Base-by-base conservation (phyloP, 2,329 filamentous ascomycete genomes). In the Blumeriella jaapii region DNA sequence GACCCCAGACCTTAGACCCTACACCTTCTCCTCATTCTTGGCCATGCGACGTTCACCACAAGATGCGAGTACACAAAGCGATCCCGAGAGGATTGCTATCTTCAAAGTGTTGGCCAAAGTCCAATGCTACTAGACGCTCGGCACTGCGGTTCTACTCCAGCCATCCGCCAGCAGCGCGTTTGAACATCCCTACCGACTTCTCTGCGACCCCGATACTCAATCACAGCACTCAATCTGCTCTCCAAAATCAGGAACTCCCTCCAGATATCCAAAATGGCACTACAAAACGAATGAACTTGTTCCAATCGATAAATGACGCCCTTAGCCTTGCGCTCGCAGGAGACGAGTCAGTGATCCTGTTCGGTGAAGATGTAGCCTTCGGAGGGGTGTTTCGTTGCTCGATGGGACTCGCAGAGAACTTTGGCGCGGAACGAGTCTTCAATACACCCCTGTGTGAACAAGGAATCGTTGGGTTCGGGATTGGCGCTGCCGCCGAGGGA, bases 331-430 rank as follows among this genome's bases (percentile, higher is more conserved):
- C 89, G 15, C 69, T 98, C 17, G 74, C 80, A 11, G 74, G 79
- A 22, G 87, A 95, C 51, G 84, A 93, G 45, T 77, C 79, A 12
- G 85, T 94, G 14, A 64, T 96, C 38, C 69, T 98, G 7, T 98
- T 98, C 52, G 91, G 91, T 26, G 91, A 98, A 60, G 91, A 98
- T 55, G 86, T 98, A 6, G 84, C 91, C 10, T 98, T 98, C 51
- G 91, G 91, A 26, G 91, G 91, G 35, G 91, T 98, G 11, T 98
- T 98, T 55, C 74, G 91, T 38, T 95, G 86, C 61, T 89, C 84
- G 19, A 89, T 91, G 76, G 84, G 87, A 50, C 69, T 98, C 11
- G 77, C 85, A 19, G 82, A 86, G 43, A 84, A 84, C 37, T 93
- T 91, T 57, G 91, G 91, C 6, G 70, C 74, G 2, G 82, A 91